Evolutionary conservation across 768 basidiomycete species (phyloP).

Genomic region (Tulasnella sp.): DNA sequence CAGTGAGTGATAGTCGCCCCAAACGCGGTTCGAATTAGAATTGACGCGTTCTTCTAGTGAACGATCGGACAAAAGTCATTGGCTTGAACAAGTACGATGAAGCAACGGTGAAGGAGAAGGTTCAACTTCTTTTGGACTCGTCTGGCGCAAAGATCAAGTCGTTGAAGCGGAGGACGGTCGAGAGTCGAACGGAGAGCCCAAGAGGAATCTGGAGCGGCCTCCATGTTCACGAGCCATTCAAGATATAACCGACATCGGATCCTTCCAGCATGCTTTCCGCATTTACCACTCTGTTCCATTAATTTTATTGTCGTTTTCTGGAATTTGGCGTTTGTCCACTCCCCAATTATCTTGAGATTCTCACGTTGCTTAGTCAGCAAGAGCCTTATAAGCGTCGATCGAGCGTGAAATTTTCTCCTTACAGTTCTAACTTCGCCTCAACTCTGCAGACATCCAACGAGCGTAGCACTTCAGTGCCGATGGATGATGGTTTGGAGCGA

Average conservation of each 20-base stretch:
- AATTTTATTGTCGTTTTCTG: constrained; percentile 3
- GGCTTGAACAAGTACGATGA: constrained; percentile 68
- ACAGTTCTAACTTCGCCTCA: background rate
- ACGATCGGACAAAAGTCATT: constrained; percentile 82
- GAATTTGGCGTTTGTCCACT: background rate
- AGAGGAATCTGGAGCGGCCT: constrained; percentile 88
- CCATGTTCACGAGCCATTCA: constrained; percentile 65
- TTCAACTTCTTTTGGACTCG: constrained; percentile 75
- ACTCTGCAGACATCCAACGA: background rate
- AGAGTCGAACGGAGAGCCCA: constrained; percentile 69
- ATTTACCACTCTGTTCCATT: background rate
- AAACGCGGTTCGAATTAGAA: constrained; percentile 14
- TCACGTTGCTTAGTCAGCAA: background rate
- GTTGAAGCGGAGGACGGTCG: constrained; percentile 62
- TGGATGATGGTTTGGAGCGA: constrained; percentile 1
- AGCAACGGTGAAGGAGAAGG: constrained; percentile 65
- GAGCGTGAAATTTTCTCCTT: background rate
- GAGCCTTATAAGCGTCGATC: background rate
- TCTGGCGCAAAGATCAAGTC: constrained; percentile 80
- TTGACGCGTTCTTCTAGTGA: constrained; percentile 44
- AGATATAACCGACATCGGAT: constrained; percentile 35
- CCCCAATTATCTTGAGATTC: background rate
- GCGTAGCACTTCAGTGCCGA: background rate
- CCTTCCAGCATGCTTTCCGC: background rate
- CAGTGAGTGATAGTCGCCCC: constrained; percentile 38